Percentiles rank a stretch among this genome's conserved stretches.
phyloP scores from a whole-genome alignment of 768 basidiomycete genomes.

The Serendipita indica region DNA sequence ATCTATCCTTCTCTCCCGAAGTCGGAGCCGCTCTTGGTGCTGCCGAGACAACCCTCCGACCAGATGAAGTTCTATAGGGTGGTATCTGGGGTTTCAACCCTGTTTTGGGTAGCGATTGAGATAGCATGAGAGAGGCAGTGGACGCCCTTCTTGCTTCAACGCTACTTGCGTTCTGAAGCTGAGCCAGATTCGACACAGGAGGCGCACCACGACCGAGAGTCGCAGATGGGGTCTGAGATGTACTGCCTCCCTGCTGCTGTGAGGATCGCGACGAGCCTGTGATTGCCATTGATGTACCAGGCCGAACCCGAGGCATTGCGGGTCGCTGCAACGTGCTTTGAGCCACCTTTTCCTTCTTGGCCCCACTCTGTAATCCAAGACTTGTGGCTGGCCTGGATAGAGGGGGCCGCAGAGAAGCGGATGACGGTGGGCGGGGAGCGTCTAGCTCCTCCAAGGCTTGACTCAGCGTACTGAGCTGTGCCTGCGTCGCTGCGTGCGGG shows the following conservation, averaged over 20 bases:
- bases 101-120: constrained; percentile 42
- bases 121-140: constrained; percentile 42
- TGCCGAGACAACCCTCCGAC: constrained; percentile 33
- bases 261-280: not conserved
- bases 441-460: constrained; percentile 4
- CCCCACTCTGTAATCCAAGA: not conserved
- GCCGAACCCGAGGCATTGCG: not conserved
- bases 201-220: not conserved
- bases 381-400: not conserved
- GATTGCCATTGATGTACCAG: not conserved
- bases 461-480: constrained; percentile 1
- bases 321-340: not conserved
- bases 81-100: constrained; percentile 22
- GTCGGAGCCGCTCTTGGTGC: constrained; percentile 24
- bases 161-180: not conserved
- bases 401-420: not conserved
- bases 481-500: constrained; percentile 3
- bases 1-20: constrained; percentile 16
- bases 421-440: not conserved
- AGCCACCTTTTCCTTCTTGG: not conserved
- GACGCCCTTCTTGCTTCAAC: constrained; percentile 28
- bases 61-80: constrained; percentile 34
- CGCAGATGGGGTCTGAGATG: not conserved
- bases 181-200: not conserved
- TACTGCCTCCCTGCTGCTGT: not conserved